These are phyloP conservation scores for Raphanus hybrid DNA, from an alignment of 441 rosid species.

Conservation along the genomic window DNA sequence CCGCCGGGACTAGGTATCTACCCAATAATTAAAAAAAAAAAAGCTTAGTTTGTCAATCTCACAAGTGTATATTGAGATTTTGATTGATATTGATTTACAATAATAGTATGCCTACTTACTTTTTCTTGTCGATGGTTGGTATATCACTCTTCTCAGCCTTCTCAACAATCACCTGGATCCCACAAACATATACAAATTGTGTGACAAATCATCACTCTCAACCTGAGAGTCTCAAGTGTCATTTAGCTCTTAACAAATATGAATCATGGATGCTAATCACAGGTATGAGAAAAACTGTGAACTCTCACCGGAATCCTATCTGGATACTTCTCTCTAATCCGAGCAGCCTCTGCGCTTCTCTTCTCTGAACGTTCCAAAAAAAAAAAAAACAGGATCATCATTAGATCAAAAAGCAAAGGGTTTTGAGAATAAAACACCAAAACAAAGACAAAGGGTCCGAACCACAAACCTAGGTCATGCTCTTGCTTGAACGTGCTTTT, in stretches of 20 bases:
- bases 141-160: slow-evolving; percentile 47
- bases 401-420: neutral
- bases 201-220: no score
- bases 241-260: no score
- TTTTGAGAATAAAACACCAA: no score
- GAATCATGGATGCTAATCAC: no score
- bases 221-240: no score
- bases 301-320: slow-evolving; percentile 63
- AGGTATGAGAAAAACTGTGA: neutral
- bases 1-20: slow-evolving; percentile 70
- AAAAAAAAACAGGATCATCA: neutral
- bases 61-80: no score
- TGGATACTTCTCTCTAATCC: slow-evolving; percentile 68
- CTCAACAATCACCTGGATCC: slow-evolving; percentile 46
- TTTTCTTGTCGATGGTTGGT: slow-evolving; percentile 49
- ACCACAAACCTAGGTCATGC: slow-evolving; percentile 40
- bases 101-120: neutral
- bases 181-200: neutral
- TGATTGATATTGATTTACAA: no score
- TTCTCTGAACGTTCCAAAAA: slow-evolving; percentile 45
- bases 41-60: slow-evolving; percentile 12
- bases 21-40: neutral
- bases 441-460: neutral
- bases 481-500: slow-evolving; percentile 47
- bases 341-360: slow-evolving; percentile 67